Evolutionary conservation across 2,329 filamentous ascomycete species (phyloP), one percentile per base, ranked within the genome.

Genomic region (Dactylellina cionopaga): DNA sequence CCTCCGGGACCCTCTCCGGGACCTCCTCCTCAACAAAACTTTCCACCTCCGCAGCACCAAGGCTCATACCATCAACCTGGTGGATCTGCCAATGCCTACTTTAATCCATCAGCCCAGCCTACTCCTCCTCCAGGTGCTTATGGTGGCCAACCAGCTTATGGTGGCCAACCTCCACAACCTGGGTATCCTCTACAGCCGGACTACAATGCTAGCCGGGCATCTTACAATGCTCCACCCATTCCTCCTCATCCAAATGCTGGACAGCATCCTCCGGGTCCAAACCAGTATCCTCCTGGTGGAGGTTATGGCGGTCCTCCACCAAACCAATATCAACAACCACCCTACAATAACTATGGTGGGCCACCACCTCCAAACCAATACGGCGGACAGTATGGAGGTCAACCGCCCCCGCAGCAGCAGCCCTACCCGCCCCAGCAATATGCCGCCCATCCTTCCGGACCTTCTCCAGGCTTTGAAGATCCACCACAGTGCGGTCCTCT

Each of bases 131-230:
- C 46, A 9, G 27, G 19, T 7, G 41, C 7, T 22, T 15, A 2
- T 6, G 27, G 15, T 37, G 56, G 65, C 4, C 15, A 55, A 43
- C 44, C 35, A 17, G 47, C 33, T 22, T 63, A 35, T 31, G 58
- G 24, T n/a, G 62, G 59, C 3, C 74, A 59, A 9, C 74, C 75
- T 46, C 78, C 77, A 47, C 77, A 75, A 15, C 78, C 80, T 3
- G 78, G 80, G 11, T 80, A 81, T 44, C 81, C 80, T 52, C 80
- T 79, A 56, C 80, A 79, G 2, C 78, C 74, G 9, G 77, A 78
- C 41, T 78, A 80, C 39, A 63, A 10, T 77, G 77, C 37, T 75
- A 75, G 31, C 63, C 76, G 74, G 76, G 76, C 33, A n/a, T 58
- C 54, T 0, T 68, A 65, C 27, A 39, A 47, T 75, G 77, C 46